These are phyloP conservation scores for rapeseed (Brassica napus) DNA, from an alignment of 345 rosid species.

Conservation along the genomic window DNA sequence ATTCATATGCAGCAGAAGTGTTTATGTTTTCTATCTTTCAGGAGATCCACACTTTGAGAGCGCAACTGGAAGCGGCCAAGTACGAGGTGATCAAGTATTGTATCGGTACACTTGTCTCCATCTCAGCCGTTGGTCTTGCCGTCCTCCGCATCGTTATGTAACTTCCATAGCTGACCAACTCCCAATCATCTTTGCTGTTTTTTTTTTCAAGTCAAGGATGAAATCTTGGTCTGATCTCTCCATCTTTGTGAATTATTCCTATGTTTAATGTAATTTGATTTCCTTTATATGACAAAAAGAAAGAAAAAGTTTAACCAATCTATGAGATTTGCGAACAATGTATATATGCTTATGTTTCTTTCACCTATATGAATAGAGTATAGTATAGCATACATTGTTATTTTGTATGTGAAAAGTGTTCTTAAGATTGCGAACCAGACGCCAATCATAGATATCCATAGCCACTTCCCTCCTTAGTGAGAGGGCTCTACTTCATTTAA, in stretches of 20 bases:
- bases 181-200: constrained; percentile 21
- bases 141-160: constrained; percentile 68
- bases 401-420: not conserved
- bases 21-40: constrained; percentile 30
- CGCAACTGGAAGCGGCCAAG: constrained; percentile 87
- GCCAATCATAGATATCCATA: not conserved
- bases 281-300: not conserved
- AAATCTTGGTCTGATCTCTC: constrained; percentile 29
- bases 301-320: not conserved
- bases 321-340: not conserved
- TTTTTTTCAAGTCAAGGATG: constrained; percentile 28
- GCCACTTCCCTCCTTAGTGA: not conserved
- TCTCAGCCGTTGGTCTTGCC: constrained; percentile 89
- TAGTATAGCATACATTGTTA: not conserved
- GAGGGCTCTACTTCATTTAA: not conserved
- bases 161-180: constrained; percentile 35
- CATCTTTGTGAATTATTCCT: constrained; percentile 18
- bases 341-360: not conserved
- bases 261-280: constrained; percentile 30
- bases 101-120: constrained; percentile 85
- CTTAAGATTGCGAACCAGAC: not conserved
- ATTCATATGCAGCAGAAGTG: not conserved
- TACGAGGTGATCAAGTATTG: constrained; percentile 90
- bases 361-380: not conserved
- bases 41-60: constrained; percentile 87